phyloP scores from a whole-genome alignment of 495 filamentous ascomycete genomes.

The Xylaria sp. region DNA sequence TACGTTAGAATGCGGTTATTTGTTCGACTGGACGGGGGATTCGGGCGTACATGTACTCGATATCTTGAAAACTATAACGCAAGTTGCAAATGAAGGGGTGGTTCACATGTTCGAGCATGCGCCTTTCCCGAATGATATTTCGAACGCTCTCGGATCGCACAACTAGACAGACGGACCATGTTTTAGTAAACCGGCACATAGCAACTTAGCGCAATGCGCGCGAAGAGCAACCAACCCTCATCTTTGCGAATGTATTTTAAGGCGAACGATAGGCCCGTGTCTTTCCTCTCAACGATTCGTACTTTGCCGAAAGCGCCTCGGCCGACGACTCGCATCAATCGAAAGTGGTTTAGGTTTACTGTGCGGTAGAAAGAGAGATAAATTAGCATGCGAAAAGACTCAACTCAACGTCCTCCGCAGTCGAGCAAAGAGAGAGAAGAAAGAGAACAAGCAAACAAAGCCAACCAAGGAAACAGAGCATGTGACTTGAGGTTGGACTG shows the following conservation, averaged over 20 bases:
- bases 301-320: conserved; percentile 99
- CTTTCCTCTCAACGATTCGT: conserved; percentile 96
- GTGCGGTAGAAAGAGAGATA: conserved; percentile 28
- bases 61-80: conserved; percentile 98
- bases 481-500: neutral
- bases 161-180: conserved; percentile 58
- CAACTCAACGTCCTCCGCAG: neutral
- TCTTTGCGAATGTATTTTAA: conserved; percentile 99
- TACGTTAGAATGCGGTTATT: conserved; percentile 30
- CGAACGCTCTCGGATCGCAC: conserved; percentile 96
- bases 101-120: conserved; percentile 97
- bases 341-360: conserved; percentile 99
- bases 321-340: conserved; percentile 91
- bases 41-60: conserved; percentile 89
- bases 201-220: conserved; percentile 11
- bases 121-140: conserved; percentile 95
- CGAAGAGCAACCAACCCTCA: conserved; percentile 71
- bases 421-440: neutral
- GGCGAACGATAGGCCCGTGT: conserved; percentile 88
- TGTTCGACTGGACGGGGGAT: conserved; percentile 4
- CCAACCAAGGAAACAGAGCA: neutral
- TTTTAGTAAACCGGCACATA: conserved; percentile 34
- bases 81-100: conserved; percentile 98
- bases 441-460: conserved; percentile 17
- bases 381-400: conserved; percentile 29